Evolutionary conservation across 2,329 filamentous ascomycete species (phyloP).

Genomic region (Blumeria graminis): DNA sequence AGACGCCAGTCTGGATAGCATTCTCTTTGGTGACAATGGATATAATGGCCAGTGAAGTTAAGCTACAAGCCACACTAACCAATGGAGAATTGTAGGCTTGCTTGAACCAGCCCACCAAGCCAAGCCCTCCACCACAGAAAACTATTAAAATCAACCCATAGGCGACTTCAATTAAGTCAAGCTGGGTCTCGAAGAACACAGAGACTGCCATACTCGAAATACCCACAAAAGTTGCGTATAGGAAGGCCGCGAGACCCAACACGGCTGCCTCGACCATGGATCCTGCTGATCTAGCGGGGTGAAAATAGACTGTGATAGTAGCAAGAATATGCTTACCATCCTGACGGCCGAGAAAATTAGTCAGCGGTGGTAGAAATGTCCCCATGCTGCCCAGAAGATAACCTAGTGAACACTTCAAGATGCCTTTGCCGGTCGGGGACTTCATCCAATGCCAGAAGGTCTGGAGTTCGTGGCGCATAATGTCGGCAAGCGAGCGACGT

Average conservation of each 20-base stretch:
- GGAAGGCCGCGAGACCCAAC: constrained; percentile 52
- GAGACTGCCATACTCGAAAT: constrained; percentile 76
- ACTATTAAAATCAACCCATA: constrained; percentile 59
- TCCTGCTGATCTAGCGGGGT: constrained; percentile 63
- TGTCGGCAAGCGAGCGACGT: constrained; percentile 11
- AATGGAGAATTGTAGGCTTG: constrained; percentile 54
- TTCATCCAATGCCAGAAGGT: constrained; percentile 33
- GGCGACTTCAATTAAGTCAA: constrained; percentile 43
- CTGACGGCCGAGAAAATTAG: constrained; percentile 51
- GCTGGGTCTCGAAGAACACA: constrained; percentile 45
- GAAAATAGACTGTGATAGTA: constrained; percentile 86
- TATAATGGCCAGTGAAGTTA: constrained; percentile 73
- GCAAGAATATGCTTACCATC: constrained; percentile 89
- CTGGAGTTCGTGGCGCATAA: constrained; percentile 14
- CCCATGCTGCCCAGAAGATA: constrained; percentile 71
- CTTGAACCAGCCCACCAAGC: constrained; percentile 73
- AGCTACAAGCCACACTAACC: constrained; percentile 64
- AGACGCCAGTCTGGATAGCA: constrained; percentile 56
- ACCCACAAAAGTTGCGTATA: constrained; percentile 53
- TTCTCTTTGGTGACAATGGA: constrained; percentile 81
- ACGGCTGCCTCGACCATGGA: constrained; percentile 74
- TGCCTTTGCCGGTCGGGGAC: constrained; percentile 52
- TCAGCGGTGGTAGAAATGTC: constrained; percentile 55
- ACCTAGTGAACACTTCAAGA: constrained; percentile 77
- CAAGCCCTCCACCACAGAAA: constrained; percentile 68